These are phyloP conservation scores for Neurospora sublineolata DNA, from an alignment of 495 filamentous ascomycete species.

Conservation along the genomic window DNA sequence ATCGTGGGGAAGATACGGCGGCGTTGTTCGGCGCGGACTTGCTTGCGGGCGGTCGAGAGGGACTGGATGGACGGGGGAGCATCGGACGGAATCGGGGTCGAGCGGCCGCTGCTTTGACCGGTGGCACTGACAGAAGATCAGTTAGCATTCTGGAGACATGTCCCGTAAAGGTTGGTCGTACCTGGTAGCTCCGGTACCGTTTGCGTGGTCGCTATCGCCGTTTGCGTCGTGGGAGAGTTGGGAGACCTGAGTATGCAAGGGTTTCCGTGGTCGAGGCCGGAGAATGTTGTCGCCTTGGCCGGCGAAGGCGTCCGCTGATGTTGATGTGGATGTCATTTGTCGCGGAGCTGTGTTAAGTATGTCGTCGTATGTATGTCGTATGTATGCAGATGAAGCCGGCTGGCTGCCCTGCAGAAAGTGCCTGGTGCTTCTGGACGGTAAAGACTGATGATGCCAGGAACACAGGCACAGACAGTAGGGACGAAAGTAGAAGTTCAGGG, in stretches of 20 bases:
- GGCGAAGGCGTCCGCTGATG: conserved; percentile 19
- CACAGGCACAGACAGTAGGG: background rate
- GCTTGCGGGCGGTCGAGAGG: conserved; percentile 72
- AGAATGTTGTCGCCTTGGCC: conserved; percentile 21
- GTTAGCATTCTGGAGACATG: background rate
- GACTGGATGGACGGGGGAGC: conserved; percentile 82
- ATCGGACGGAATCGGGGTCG: conserved; percentile 83
- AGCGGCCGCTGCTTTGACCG: conserved; percentile 51
- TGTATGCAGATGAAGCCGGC: background rate
- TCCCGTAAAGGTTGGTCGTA: background rate
- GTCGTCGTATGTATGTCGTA: background rate
- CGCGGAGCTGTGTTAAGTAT: no score
- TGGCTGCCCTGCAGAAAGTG: background rate
- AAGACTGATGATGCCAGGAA: background rate
- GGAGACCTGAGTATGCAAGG: conserved; percentile 30
- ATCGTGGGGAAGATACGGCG: conserved; percentile 91
- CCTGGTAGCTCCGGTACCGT: background rate
- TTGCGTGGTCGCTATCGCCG: background rate
- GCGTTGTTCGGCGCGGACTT: conserved; percentile 69
- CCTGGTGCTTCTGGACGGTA: background rate
- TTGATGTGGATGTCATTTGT: conserved; percentile 11
- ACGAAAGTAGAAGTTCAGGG: background rate
- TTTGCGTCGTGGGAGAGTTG: conserved; percentile 24
- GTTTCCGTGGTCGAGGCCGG: conserved; percentile 33
- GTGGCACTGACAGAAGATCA: conserved; percentile 3